Evolutionary conservation across 1,139 yeast species (phyloP).

Genomic region (Geotrichum reessii): DNA sequence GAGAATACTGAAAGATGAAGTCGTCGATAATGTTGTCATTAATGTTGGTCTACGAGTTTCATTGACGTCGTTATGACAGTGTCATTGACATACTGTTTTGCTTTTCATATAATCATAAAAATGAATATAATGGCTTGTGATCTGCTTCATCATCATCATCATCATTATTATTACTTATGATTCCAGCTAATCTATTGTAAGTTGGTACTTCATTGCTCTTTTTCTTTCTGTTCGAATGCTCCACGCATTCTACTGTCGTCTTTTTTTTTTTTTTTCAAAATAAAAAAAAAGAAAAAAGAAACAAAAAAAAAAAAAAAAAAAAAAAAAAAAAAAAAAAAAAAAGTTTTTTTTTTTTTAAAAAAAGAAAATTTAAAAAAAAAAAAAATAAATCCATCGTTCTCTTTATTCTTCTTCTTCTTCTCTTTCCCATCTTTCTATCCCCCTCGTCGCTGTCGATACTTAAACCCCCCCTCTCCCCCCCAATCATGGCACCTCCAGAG

Average conservation of each 20-base stretch:
- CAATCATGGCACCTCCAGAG: slow-evolving; percentile 3
- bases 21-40: neutral
- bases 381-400: neutral
- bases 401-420: neutral
- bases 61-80: neutral
- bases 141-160: too few relatives aligned
- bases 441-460: neutral
- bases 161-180: too few relatives aligned
- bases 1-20: neutral
- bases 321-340: slow-evolving; percentile 1
- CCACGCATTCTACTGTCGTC: neutral
- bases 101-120: too few relatives aligned
- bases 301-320: neutral
- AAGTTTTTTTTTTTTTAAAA: neutral
- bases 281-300: neutral
- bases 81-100: too few relatives aligned
- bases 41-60: neutral
- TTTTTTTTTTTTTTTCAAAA: neutral
- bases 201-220: neutral
- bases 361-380: neutral
- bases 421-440: neutral
- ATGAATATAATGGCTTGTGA: too few relatives aligned
- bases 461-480: neutral
- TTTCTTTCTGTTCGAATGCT: neutral
- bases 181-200: too few relatives aligned